Conservation (phyloP, 257 asterid genomes). For the Solanum corneliomulleri region DNA sequence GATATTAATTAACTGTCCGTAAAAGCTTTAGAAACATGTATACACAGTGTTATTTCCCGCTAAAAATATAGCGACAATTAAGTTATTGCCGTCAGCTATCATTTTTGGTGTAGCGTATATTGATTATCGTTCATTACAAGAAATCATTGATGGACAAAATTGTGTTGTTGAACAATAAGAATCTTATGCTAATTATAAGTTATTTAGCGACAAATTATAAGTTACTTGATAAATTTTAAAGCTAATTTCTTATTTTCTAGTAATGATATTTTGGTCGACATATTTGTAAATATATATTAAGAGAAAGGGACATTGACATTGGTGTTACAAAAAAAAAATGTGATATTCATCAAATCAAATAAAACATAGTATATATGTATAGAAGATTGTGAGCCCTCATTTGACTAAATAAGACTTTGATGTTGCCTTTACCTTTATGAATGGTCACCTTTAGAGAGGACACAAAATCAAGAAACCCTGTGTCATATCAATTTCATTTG, state of each 20-base stretch:
- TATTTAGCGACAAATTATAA: too few relatives aligned
- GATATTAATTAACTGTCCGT: too few relatives aligned
- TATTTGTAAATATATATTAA: neutral
- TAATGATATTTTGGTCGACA: neutral
- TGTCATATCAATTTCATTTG: constrained; percentile 1
- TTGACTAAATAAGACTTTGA: constrained; percentile 3
- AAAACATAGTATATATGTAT: neutral
- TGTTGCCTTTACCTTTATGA: neutral
- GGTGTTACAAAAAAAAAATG: constrained; percentile 14
- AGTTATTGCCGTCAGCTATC: too few relatives aligned
- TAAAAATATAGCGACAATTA: too few relatives aligned
- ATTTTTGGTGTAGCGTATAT: too few relatives aligned
- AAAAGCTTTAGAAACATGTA: too few relatives aligned
- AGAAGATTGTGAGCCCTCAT: neutral
- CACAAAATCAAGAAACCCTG: constrained; percentile 5
- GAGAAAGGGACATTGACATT: constrained; percentile 18
- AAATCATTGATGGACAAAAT: too few relatives aligned
- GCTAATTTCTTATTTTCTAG: neutral
- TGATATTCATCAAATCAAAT: constrained; percentile 19
- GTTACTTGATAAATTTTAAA: too few relatives aligned
- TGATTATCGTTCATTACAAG: too few relatives aligned
- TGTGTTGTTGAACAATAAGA: too few relatives aligned
- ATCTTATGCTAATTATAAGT: too few relatives aligned
- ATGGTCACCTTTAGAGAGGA: constrained; percentile 20
- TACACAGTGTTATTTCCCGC: too few relatives aligned